Evolutionary conservation across 805 yeast species (phyloP).

Genomic region (Lipomyces yamanashiensis): DNA sequence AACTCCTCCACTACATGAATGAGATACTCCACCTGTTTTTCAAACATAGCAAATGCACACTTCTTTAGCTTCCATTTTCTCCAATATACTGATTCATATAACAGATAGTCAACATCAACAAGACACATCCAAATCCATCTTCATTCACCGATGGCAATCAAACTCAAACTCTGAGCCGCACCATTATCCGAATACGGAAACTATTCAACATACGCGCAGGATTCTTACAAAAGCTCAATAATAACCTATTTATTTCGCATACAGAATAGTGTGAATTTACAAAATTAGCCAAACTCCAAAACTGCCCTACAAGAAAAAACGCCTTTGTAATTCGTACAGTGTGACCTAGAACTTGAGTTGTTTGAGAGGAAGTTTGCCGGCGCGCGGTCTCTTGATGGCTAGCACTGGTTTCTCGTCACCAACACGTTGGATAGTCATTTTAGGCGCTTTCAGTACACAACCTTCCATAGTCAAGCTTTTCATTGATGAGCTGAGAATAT

Average conservation of each 20-base stretch:
- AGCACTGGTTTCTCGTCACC: not conserved
- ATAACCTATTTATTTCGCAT: not conserved
- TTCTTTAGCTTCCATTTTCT: too few species aligned
- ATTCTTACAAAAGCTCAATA: not conserved
- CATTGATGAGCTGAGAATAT: not conserved
- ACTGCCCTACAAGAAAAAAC: not conserved
- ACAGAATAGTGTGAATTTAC: not conserved
- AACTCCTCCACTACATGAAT: not conserved
- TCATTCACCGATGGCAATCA: too few species aligned
- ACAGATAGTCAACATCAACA: not conserved
- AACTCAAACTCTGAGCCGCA: not conserved
- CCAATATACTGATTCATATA: too few species aligned
- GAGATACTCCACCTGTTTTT: not conserved
- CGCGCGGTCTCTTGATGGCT: conserved; percentile 3
- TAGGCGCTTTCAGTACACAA: conserved; percentile 7
- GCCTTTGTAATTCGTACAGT: not conserved
- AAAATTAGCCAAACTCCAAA: conserved; percentile 1
- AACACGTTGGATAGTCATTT: not conserved
- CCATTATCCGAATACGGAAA: not conserved
- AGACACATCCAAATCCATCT: too few species aligned
- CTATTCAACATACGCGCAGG: not conserved
- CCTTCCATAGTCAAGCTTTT: not conserved
- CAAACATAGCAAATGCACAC: not conserved
- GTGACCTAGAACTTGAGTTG: not conserved
- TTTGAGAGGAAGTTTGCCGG: not conserved